Base-by-base conservation (phyloP, 2,329 filamentous ascomycete species). In the Nigrospora sphaerica region DNA sequence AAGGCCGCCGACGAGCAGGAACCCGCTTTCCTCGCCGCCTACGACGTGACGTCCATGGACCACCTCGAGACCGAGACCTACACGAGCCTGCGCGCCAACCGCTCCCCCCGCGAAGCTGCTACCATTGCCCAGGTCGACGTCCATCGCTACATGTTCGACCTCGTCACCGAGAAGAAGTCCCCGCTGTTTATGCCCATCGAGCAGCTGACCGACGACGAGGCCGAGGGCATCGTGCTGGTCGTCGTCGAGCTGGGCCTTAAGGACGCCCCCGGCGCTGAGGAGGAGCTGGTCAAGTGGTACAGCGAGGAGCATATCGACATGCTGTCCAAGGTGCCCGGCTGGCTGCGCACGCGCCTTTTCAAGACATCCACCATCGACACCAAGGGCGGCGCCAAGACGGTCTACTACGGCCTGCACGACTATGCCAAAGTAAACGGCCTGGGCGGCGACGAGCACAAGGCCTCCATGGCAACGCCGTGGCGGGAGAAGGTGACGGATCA, bases 41-140 rank as follows among this genome's bases (percentile, higher is more conserved):
- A 95, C 73, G 88, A 95, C 63, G 80, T 93, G 53, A 82, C 80
- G 32, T 81, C 84, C 60, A 88, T 92, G 78, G 67, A 75, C 39
- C 80, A 79, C 57, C 73, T 95, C 59, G 78, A 80, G 43, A 81
- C 82, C 42, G 77, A 85, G 44, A 77, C 81, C 2, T 95, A 95
- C 68, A 80, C 78, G 12, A 68, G 70, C 13, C 70, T 90, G 40
- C 77, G 86, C 31, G 78, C 75, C 11, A 72, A 78, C 55, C 67
- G 77, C 19, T 78, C 76, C 3, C 55, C 67, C 2, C 69, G 77
- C 51, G 78, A 81, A 57, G 75, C 74, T 32, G 66, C 65, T 17
- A 77, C 71, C 3, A 80, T 81, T 48, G 71, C 63, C 40, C 72
- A 78, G 54, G 74, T 80, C 6, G 78, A 79, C 43, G 84, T 95